Conservation (phyloP, 345 rosid species). For the Raphanus sativus region DNA sequence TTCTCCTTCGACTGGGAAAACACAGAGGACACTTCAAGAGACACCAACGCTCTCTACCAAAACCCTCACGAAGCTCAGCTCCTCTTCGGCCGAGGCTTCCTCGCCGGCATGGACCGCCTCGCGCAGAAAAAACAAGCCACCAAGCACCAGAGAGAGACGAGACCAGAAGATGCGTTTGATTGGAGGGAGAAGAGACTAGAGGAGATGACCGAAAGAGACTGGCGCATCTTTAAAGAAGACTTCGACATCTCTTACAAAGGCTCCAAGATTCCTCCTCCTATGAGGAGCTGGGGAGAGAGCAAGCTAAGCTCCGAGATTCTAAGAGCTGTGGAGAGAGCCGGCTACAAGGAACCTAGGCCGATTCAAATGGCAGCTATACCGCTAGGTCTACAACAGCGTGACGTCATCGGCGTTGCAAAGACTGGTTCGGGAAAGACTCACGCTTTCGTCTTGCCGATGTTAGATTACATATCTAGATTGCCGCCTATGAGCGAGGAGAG, state of each 20-base stretch:
- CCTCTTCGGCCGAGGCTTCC: not conserved
- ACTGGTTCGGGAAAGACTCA: conserved; percentile 96
- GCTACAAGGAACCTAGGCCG: conserved; percentile 79
- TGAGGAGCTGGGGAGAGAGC: conserved; percentile 95
- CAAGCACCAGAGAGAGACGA: no score
- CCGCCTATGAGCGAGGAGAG: conserved; percentile 79
- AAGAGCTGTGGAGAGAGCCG: conserved; percentile 85
- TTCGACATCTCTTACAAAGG: conserved; percentile 91
- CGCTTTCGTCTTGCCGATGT: conserved; percentile 93
- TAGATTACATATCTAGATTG: conserved; percentile 79
- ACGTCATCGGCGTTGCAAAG: conserved; percentile 94
- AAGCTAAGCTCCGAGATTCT: conserved; percentile 60
- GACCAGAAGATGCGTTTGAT: no score
- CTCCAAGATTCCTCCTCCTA: conserved; percentile 83
- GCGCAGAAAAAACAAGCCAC: not conserved
- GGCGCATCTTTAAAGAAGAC: conserved; percentile 95
- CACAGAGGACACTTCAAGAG: conserved; percentile 88
- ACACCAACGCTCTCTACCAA: conserved; percentile 72
- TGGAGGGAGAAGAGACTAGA: conserved; percentile 90
- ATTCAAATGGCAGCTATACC: conserved; percentile 96
- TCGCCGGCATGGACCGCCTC: not conserved
- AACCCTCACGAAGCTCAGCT: conserved; percentile 96
- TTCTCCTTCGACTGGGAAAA: conserved; percentile 96
- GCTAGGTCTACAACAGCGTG: conserved; percentile 90
- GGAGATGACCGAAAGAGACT: conserved; percentile 91